Base-by-base conservation (phyloP, 2,329 filamentous ascomycete genomes). In the Arthroderma sp. region DNA sequence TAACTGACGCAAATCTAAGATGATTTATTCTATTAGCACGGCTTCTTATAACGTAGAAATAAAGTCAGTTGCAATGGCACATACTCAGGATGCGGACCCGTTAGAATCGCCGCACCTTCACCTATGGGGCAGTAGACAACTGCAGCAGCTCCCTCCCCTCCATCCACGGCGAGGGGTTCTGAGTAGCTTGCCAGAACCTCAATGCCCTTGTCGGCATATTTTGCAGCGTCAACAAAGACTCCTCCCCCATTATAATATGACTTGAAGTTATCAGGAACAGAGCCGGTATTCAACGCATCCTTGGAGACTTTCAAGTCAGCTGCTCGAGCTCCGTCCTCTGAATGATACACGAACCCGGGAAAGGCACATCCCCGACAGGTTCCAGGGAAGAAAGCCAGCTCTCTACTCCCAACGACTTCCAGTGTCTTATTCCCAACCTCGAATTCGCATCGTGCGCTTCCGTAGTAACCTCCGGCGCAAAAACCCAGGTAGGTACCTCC, bases 221-320 rank as follows among this genome's bases (percentile, higher is more conserved):
- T 75, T 3, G 73, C 71, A 1, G 83, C 82, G 64, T 91, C 82
- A 1, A 94, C 85, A 66, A 96, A 98, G 1, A 94, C 79, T 3
- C 91, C 88, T 1, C 91, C 91, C 1, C 91, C 91, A 54, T 98
- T 98, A 62, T 89, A 95, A 59, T 98, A 98, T 9, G 78, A 81
- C 43, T 73, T 70, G 48, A 94, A 85, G 1, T 70, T 68, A 1
- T 77, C 72, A 0, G 80, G 75, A 1, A 82, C 60, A 3, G 66
- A 64, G 0, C 69, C 72, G 36, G 59, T 61, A 0, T 66, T 62
- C 48, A 93, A 77, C 0, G 70, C 68, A 2, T 70, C 70, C 51
- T 77, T 78, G 8, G 75, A 68, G 8, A 91, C 78, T 43, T 70
- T 73, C 38, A 96, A 54, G 46, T 74, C 71, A 0, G 78, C 79